Evolutionary conservation across 352 stramenopile species (phyloP), one percentile per base, ranked within the genome.

Genomic region (Thalassiosira mediterranea): DNA sequence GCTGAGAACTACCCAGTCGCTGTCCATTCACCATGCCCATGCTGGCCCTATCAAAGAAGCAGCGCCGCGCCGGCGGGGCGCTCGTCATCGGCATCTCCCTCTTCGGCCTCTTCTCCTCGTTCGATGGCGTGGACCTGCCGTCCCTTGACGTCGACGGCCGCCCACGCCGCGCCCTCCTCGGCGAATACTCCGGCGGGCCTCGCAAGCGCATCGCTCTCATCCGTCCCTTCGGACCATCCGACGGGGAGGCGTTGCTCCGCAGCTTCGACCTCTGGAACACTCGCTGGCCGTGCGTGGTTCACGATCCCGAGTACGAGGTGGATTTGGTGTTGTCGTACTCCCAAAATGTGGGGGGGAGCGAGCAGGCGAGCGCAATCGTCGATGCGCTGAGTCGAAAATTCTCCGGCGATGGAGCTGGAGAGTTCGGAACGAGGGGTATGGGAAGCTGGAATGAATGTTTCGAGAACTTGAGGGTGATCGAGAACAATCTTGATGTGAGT

Each of bases 241-340:
- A 63, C 10, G 23, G 17, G 4, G 3, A 40, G 4, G 10, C 23
- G 17, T 32, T 63, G 4, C 17, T 48, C 17, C 21, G 8, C 5
- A 21, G 4, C 5, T 63, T 63, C 21, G 19, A 46, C 21, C 19
- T 53, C 4, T 63, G 53, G 53, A 10, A 7, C 11, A 52, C 28
- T 3, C 8, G 28, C 4, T 53, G 28, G 28, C 53, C 53, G 4
- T 63, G 53, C 28, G 15, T 8, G 47, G 5, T 32, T 10, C 34
- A 53, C 10, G 52, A 63, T 46, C 3, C 26, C 3, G 48, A 37
- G 13, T 57, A 32, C 23, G 17, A 57, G n/a, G 28, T 63, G 4
- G 53, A 63, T 7, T 32, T 63, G 11, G 23, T 48, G 17, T 46
- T 63, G 34, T 46, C 28, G 4, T 63, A 48, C 25, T 63, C 53